Base-by-base conservation (phyloP, 805 yeast species). In the Wickerhamomyces alni region DNA sequence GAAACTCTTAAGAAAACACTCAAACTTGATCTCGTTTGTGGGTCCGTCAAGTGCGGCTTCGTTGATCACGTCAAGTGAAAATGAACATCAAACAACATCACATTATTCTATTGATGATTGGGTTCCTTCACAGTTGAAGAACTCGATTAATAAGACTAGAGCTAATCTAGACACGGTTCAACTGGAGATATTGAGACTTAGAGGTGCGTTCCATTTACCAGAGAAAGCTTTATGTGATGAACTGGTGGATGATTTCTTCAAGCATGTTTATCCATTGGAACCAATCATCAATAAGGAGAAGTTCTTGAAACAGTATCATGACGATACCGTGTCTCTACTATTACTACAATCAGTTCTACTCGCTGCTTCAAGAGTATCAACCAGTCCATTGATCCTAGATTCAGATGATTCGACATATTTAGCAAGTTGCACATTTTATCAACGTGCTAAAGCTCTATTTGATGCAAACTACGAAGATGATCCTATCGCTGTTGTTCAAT, bases 181-280 rank as follows among this genome's bases (percentile, higher is more conserved):
- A 47, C 65, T 82, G 51, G 81, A 80, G 52, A 71, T 80, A 32
- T 63, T 85, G 44, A 72, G 77, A 48, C 51, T 77, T 41, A 65
- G 79, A 41, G 91, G 89, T 6, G 87, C 89, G 7, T 85, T 85
- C 51, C 61, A 75, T 36, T 58, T 86, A 17, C 95, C 95, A 1
- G 69, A 74, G 4, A 60, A 69, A 31, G 77, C 72, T 11, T 63
- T 82, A 13, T 72, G 80, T 40, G 74, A 72, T 46, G 83, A 76
- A 47, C 66, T 82, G 41, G 70, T 86, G 27, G 69, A 77, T 34
- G 59, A 72, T 35, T 86, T 73, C 59, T 86, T 86, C 50, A 73
- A 69, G 33, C 69, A 70, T 43, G 70, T 82, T 18, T 87, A 84
- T 48, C 87, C 88, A 1, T 58, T 74, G 30, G 70, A 77, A 57